Percentiles rank a stretch among this genome's conserved stretches.
These are phyloP conservation scores for Citrullus colocynthis DNA, from an alignment of 306 rosid genomes.

Conservation along the genomic window DNA sequence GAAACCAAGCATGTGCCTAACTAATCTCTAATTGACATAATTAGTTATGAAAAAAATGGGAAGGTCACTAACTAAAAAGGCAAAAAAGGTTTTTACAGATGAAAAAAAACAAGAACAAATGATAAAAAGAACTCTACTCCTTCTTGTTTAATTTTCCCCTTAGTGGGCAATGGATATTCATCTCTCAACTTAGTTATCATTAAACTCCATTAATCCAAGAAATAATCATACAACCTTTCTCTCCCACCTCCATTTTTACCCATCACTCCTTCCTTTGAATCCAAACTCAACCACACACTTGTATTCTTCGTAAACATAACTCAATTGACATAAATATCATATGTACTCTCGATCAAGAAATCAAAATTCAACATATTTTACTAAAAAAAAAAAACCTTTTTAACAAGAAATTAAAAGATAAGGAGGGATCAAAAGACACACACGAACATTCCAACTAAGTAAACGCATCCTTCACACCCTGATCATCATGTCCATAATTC, in stretches of 20 bases:
- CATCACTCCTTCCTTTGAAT: neutral
- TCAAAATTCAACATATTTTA: too few species aligned
- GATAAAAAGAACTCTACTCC: neutral
- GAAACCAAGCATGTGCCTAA: slow-evolving; percentile 9
- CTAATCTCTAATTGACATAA: slow-evolving; percentile 4
- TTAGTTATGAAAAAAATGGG: slow-evolving; percentile 1
- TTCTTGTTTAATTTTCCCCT: slow-evolving; percentile 3
- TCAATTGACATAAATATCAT: too few species aligned
- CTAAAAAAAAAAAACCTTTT: too few species aligned
- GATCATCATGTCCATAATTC: too few species aligned
- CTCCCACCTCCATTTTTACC: neutral
- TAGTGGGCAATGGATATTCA: slow-evolving; percentile 18
- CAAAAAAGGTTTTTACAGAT: neutral
- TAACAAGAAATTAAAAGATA: too few species aligned
- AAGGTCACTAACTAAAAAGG: neutral
- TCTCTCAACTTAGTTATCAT: slow-evolving; percentile 15
- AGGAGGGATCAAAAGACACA: too few species aligned
- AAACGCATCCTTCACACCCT: too few species aligned
- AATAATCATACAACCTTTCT: neutral
- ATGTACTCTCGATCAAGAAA: too few species aligned
- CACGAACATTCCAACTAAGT: too few species aligned
- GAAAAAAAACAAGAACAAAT: neutral
- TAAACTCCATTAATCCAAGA: slow-evolving; percentile 14
- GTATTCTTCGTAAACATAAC: neutral
- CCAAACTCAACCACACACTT: neutral